Percentiles rank a stretch among this genome's conserved stretches.
These are phyloP conservation scores for Peniophora sp. DNA, from an alignment of 1,284 basidiomycete genomes.

Conservation along the genomic window DNA sequence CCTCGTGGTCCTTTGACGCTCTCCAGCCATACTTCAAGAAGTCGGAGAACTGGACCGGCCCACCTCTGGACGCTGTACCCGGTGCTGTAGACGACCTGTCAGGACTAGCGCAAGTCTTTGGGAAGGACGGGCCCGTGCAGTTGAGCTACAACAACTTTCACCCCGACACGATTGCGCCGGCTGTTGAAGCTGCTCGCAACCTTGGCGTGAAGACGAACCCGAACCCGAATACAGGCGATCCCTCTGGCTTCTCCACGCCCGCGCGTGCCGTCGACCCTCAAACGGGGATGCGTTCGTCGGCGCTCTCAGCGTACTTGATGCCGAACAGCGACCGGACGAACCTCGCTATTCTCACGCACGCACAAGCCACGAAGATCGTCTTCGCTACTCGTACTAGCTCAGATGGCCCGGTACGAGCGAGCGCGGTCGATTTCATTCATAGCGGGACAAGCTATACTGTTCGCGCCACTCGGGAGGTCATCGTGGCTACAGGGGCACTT, in stretches of 20 bases:
- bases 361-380: conserved; percentile 9
- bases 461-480: conserved; percentile 26
- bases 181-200: conserved; percentile 12
- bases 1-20: conserved; percentile 10
- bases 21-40: conserved; percentile 11
- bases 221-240: conserved; percentile 16
- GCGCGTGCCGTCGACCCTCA: conserved; percentile 13
- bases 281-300: conserved; percentile 16
- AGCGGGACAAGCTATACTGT: conserved; percentile 15
- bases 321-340: conserved; percentile 10
- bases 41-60: conserved; percentile 11
- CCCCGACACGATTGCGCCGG: conserved; percentile 11
- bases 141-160: conserved; percentile 15
- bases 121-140: conserved; percentile 8
- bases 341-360: conserved; percentile 12
- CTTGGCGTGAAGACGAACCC: conserved; percentile 15
- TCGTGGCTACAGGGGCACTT: conserved; percentile 28
- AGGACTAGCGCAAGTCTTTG: conserved; percentile 3
- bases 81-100: conserved; percentile 5
- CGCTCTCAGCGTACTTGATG: conserved; percentile 19
- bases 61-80: conserved; percentile 4
- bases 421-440: conserved; percentile 8
- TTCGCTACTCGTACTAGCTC: conserved; percentile 3
- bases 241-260: conserved; percentile 15
- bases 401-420: conserved; percentile 3